Conservation (phyloP, 441 rosid species). For the Gossypium lobatum region DNA sequence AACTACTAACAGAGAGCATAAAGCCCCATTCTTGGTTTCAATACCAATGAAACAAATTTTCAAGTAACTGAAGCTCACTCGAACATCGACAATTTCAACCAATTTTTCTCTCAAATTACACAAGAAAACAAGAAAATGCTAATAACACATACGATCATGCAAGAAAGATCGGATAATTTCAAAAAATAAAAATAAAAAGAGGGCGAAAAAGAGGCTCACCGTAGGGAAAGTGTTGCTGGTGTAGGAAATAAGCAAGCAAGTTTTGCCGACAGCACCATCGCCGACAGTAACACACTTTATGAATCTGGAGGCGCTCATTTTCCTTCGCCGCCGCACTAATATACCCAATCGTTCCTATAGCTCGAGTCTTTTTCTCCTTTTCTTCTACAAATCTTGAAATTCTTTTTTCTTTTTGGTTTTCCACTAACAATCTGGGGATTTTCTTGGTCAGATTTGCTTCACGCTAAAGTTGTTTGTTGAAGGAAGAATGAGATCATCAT, state of each 20-base stretch:
- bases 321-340: slow-evolving; percentile 10
- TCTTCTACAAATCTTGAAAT: slow-evolving; percentile 7
- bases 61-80: neutral
- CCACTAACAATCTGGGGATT: neutral
- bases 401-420: neutral
- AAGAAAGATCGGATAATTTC: slow-evolving; percentile 5
- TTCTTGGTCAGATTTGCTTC: slow-evolving; percentile 7
- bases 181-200: neutral
- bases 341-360: neutral
- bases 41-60: neutral
- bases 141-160: neutral
- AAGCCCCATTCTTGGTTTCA: neutral
- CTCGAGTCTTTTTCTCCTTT: neutral
- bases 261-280: slow-evolving; percentile 93
- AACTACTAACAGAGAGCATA: neutral
- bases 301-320: slow-evolving; percentile 89
- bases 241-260: slow-evolving; percentile 92
- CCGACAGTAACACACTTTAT: slow-evolving; percentile 97
- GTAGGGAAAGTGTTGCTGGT: slow-evolving; percentile 97
- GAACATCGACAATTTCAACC: neutral
- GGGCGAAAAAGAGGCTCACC: slow-evolving; percentile 27
- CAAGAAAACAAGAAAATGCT: neutral
- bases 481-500: neutral
- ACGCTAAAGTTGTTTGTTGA: neutral
- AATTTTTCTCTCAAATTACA: neutral